Percentiles rank a stretch among this genome's conserved stretches.
Evolutionary conservation across 129 eudicot species (phyloP).

Genomic region (Flaveria linearis): DNA sequence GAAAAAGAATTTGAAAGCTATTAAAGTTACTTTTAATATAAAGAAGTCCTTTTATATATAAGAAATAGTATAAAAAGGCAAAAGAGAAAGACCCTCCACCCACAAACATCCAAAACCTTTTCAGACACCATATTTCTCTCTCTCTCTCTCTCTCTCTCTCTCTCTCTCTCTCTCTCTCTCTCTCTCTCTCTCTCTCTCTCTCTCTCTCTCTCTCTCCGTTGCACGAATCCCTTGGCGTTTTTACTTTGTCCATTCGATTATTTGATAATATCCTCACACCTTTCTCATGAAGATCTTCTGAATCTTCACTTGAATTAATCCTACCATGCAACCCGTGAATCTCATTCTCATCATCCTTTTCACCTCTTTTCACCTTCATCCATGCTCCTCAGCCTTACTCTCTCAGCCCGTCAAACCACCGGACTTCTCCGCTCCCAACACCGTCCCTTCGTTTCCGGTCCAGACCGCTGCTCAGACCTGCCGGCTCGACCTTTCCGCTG

Average conservation of each 20-base stretch:
- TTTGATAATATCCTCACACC: conserved; percentile 25
- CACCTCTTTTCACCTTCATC: conserved; percentile 16
- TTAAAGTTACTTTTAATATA: not conserved
- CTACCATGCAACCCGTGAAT: conserved; percentile 28
- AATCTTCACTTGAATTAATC: not conserved
- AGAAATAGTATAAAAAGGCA: not conserved
- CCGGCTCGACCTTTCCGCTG: conserved; percentile 75
- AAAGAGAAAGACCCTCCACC: conserved; percentile 20
- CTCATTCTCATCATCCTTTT: conserved; percentile 16
- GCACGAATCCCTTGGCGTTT: conserved; percentile 2
- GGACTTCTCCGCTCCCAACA: conserved; percentile 56
- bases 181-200: no score
- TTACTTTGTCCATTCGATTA: not conserved
- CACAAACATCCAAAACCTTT: conserved; percentile 33
- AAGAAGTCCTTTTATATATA: not conserved
- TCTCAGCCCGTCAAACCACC: conserved; percentile 67
- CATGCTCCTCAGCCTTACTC: conserved; percentile 43
- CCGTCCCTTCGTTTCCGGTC: conserved; percentile 85
- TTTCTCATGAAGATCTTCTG: conserved; percentile 29
- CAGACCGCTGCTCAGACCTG: conserved; percentile 65
- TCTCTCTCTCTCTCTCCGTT: not conserved
- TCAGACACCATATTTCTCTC: not conserved
- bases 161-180: no score
- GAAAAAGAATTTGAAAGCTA: not conserved
- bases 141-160: no score